A percentile compares a stretch with the other conserved stretches of the same genome.
Evolutionary conservation across 805 yeast species (phyloP).

Genomic region (Grigorovia yakushimaensis): DNA sequence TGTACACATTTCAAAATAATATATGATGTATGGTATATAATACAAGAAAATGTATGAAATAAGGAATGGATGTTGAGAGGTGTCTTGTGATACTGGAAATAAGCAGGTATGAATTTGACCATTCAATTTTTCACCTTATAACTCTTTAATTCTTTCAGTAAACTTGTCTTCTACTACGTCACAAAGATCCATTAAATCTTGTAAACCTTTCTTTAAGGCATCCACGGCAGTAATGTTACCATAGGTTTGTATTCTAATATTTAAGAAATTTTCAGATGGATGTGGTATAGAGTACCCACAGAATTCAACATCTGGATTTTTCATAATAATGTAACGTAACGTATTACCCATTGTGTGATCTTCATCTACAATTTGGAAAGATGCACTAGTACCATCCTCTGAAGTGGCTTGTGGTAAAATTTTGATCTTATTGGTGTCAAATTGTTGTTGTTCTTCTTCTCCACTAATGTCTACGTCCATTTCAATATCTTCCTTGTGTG

Average conservation of each 20-base stretch:
- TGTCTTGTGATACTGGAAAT: no score
- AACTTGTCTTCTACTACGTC: constrained; percentile 73
- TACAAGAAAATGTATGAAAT: no score
- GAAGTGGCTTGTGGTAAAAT: constrained; percentile 69
- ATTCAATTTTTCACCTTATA: no score
- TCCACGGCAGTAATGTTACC: constrained; percentile 79
- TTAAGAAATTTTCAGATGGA: constrained; percentile 85
- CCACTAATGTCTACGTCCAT: constrained; percentile 2
- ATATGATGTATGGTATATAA: no score
- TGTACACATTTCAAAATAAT: no score
- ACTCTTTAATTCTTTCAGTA: constrained; percentile 51
- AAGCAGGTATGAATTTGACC: no score
- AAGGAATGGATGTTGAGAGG: neutral
- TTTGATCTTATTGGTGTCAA: constrained; percentile 48
- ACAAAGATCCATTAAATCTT: constrained; percentile 75
- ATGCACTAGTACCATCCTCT: constrained; percentile 89
- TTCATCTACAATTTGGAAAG: constrained; percentile 86
- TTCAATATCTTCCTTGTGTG: constrained; percentile 2
- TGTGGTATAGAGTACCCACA: constrained; percentile 98
- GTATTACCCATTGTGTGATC: constrained; percentile 97
- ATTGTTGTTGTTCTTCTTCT: constrained; percentile 32
- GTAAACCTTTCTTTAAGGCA: constrained; percentile 85
- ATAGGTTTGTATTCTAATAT: constrained; percentile 89
- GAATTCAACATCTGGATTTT: constrained; percentile 95
- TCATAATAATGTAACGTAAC: constrained; percentile 87